Evolutionary conservation across 2,329 filamentous ascomycete genomes (phyloP).

Genomic region (Neoarthrinium moseri): DNA sequence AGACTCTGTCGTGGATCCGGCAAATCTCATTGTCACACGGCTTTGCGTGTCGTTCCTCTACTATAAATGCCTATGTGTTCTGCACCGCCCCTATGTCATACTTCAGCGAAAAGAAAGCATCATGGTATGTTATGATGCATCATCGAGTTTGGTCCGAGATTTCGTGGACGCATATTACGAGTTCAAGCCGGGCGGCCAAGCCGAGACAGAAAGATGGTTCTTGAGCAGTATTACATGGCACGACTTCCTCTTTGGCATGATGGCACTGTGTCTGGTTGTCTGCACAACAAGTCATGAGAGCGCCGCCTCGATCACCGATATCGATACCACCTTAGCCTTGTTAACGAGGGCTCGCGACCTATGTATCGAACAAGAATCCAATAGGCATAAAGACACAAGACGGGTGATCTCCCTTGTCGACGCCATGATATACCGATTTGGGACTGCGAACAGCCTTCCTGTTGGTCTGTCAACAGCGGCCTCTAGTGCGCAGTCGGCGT

Average conservation of each 20-base stretch:
- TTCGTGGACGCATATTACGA: constrained; percentile 3
- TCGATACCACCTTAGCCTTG: not conserved
- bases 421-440: not conserved
- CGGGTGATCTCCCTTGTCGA: not conserved
- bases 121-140: not conserved
- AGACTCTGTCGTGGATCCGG: constrained; percentile 2
- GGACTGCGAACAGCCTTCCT: not conserved
- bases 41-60: constrained; percentile 3
- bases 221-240: constrained; percentile 1
- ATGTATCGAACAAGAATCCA: not conserved
- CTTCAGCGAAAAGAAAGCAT: not conserved
- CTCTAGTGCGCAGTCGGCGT: no score
- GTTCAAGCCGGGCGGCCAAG: constrained; percentile 1
- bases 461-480: no score
- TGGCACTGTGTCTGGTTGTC: not conserved
- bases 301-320: not conserved
- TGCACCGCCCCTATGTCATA: not conserved
- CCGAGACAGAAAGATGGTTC: constrained; percentile 7
- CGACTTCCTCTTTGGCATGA: constrained; percentile 6
- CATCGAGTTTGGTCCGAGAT: not conserved
- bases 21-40: constrained; percentile 1
- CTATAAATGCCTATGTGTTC: constrained; percentile 1
- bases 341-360: not conserved
- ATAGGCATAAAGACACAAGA: not conserved
- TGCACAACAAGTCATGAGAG: not conserved